Conservation (phyloP, 176 grass and related monocot genomes). For the Melocanna baccifera region DNA sequence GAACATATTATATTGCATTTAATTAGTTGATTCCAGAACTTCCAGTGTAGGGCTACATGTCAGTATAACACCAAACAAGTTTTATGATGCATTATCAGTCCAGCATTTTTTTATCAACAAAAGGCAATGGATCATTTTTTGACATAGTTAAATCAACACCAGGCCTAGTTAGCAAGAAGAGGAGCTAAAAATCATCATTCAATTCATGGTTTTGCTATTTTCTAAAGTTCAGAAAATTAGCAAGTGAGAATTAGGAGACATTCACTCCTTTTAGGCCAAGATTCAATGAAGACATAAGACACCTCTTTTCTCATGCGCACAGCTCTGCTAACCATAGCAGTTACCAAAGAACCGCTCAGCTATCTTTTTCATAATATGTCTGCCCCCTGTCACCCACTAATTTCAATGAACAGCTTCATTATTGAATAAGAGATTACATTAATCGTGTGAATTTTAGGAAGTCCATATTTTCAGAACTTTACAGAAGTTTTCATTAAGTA, state of each 20-base stretch:
- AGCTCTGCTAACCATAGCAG: neutral
- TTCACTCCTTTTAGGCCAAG: neutral
- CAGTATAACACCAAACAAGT: neutral
- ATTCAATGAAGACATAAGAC: neutral
- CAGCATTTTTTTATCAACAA: neutral
- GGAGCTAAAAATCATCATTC: neutral
- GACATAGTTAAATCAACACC: neutral
- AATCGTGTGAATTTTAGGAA: neutral
- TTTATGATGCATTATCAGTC: constrained; percentile 1
- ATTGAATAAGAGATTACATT: neutral
- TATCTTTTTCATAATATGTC: neutral
- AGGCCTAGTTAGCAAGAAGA: neutral
- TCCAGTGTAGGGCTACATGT: neutral
- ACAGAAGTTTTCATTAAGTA: neutral
- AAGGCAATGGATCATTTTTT: neutral
- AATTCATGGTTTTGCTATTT: neutral
- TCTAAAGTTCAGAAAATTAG: constrained; percentile 2
- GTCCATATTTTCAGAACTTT: neutral
- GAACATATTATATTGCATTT: neutral
- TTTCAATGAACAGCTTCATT: neutral
- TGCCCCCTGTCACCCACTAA: neutral
- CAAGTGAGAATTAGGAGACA: neutral
- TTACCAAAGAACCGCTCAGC: neutral
- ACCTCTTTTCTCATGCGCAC: neutral
- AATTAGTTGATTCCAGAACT: neutral